A percentile compares a stretch with the other conserved stretches of the same genome.
Conservation (phyloP, 208 protist genomes). For the Acanthamoeba triangularis region DNA sequence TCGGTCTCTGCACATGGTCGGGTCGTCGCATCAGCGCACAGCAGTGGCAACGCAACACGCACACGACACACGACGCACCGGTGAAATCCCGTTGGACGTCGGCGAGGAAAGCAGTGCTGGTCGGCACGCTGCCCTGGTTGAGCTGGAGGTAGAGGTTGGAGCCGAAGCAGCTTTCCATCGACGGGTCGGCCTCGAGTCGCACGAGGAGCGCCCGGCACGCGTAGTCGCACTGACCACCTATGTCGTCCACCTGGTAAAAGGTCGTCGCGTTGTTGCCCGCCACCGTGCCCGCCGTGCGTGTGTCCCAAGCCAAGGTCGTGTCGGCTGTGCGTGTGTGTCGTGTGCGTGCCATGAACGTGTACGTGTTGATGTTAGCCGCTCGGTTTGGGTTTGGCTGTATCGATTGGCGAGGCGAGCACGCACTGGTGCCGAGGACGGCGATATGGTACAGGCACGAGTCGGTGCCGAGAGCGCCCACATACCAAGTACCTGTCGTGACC, state of each 20-base stretch:
- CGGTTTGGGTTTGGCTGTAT: too few relatives aligned
- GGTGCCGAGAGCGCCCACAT: not conserved
- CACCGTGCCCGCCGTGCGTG: not conserved
- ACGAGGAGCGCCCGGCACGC: not conserved
- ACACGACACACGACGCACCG: not conserved
- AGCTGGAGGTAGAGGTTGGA: not conserved
- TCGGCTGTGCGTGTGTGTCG: not conserved
- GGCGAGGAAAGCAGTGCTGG: not conserved
- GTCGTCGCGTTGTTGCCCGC: not conserved
- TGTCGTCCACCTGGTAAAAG: not conserved
- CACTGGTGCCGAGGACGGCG: not conserved
- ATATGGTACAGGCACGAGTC: not conserved
- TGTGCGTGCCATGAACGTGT: too few relatives aligned
- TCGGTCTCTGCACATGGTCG: not conserved
- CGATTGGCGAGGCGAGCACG: not conserved
- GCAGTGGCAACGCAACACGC: not conserved
- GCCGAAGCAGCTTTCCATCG: not conserved
- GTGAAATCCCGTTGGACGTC: not conserved
- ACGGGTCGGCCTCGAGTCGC: not conserved
- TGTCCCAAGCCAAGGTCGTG: not conserved
- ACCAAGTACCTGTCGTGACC: not conserved
- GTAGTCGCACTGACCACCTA: not conserved
- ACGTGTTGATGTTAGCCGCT: too few relatives aligned
- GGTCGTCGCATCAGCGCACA: too few relatives aligned
- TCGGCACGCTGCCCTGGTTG: not conserved